These are phyloP conservation scores for Penicillium sp. DNA, from an alignment of 2,329 filamentous ascomycete species.

Conservation along the genomic window DNA sequence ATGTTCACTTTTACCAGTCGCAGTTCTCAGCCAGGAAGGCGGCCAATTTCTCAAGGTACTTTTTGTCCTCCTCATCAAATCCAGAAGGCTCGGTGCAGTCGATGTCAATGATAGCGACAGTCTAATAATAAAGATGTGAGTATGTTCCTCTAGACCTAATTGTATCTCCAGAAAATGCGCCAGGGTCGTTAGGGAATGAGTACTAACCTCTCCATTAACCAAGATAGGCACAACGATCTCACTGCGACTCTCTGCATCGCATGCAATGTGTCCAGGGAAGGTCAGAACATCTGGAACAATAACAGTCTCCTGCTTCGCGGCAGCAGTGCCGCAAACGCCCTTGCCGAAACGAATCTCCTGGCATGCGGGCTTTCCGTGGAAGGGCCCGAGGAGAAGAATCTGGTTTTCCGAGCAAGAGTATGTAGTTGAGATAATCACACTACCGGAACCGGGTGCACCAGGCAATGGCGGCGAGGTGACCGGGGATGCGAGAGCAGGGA, in stretches of 20 bases:
- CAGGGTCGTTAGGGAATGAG: not conserved
- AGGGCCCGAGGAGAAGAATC: constrained; percentile 46
- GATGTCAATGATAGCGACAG: constrained; percentile 50
- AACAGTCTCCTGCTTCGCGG: constrained; percentile 38
- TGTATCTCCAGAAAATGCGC: not conserved
- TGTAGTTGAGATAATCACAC: constrained; percentile 25
- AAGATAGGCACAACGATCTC: constrained; percentile 52
- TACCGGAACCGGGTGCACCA: constrained; percentile 3
- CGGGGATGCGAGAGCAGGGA: constrained; percentile 31
- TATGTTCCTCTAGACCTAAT: too few relatives aligned
- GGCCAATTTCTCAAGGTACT: constrained; percentile 44
- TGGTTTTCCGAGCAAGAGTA: constrained; percentile 24
- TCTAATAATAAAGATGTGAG: constrained; percentile 28
- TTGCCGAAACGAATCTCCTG: constrained; percentile 47
- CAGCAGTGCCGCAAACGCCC: constrained; percentile 49
- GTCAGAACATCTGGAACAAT: constrained; percentile 45
- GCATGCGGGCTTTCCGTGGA: constrained; percentile 50
- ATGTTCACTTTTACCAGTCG: constrained; percentile 36
- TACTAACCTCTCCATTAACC: constrained; percentile 39
- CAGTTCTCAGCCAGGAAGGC: constrained; percentile 41
- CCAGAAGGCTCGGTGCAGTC: constrained; percentile 45
- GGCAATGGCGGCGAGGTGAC: constrained; percentile 22
- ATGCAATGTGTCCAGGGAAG: constrained; percentile 51
- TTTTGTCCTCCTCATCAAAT: constrained; percentile 47
- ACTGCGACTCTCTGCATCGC: constrained; percentile 48